Percentiles rank a stretch among this genome's conserved stretches.
Evolutionary conservation across 1,284 basidiomycete genomes (phyloP).

Genomic region (Trichosporon coremiiforme): DNA sequence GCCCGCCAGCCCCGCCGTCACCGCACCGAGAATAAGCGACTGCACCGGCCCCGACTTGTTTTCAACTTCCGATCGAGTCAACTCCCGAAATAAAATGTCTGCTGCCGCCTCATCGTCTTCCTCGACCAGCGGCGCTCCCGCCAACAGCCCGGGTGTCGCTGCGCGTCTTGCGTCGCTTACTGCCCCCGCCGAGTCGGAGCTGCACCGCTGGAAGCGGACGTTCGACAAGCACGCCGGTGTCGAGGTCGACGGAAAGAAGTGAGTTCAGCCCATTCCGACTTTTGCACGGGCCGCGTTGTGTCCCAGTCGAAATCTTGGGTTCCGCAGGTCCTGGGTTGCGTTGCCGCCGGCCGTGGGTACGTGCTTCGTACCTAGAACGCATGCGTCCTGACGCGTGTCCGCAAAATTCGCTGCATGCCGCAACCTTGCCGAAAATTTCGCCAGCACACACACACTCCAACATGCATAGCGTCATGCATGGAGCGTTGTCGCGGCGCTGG

Average conservation of each 20-base stretch:
- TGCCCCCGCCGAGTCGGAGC: conserved; percentile 73
- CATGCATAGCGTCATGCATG: not conserved
- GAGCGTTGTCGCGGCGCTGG: not conserved
- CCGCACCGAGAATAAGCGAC: not conserved
- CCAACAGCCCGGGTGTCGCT: not conserved
- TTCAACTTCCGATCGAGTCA: conserved; percentile 5
- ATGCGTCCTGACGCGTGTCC: conserved; percentile 15
- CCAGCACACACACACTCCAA: not conserved
- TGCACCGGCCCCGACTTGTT: not conserved
- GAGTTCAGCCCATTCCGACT: conserved; percentile 50
- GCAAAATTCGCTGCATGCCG: conserved; percentile 10
- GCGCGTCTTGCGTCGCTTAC: conserved; percentile 57
- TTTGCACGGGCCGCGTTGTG: not conserved
- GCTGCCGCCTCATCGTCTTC: not conserved
- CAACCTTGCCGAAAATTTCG: conserved; percentile 7
- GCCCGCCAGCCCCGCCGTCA: too few relatives aligned
- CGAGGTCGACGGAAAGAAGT: conserved; percentile 75
- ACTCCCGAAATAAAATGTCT: not conserved
- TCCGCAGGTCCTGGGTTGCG: not conserved
- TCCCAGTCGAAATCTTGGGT: conserved; percentile 7
- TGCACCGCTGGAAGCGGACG: conserved; percentile 79
- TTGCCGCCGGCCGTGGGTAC: conserved; percentile 12
- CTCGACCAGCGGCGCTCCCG: not conserved
- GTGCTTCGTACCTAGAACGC: conserved; percentile 8
- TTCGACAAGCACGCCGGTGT: conserved; percentile 80